Evolutionary conservation across 495 filamentous ascomycete species (phyloP), one percentile per base, ranked within the genome.

Genomic region (Neurospora tetrasperma): DNA sequence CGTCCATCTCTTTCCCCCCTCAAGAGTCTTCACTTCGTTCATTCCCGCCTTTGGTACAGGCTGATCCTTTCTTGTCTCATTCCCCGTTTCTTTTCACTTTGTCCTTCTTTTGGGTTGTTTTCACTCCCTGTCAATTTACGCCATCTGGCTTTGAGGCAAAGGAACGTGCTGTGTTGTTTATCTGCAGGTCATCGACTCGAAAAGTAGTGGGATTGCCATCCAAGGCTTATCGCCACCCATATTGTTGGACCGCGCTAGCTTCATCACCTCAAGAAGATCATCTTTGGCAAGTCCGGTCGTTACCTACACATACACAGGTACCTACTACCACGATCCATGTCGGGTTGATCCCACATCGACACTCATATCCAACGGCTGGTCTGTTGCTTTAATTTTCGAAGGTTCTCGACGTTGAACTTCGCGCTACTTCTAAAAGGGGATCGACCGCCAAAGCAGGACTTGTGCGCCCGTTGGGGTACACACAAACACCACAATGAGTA

Each of bases 401-500:
- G 48, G 70, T 73, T 72, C 71, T 48, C 39, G 35, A n/a, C 43
- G 11, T 68, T 40, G 69, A 77, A 71, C 70, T 43, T 66, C 12
- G 8, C 71, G 71, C 40, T 41, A 35, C 42, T 75, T 48, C 42
- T 73, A 14, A 14, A 66, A 35, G 54, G 48, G 69, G 35, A 43
- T 71, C 46, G 70, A 48, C 20, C 41, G 69, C 59, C 72, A 69
- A 70, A 73, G 71, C 71, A 72, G 42, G 35, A 62, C 75, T 69
- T 40, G 42, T 71, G 59, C 42, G 46, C 69, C 59, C 68, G 42
- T 71, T 54, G 68, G 73, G 66, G 74, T 75, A 71, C 43, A 72
- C 46, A 27, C 27, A 62, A 23, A 71, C 69, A 73, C 75, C 78
- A 83, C 71, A 78, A 85, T 85, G 84, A 83, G 79, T 75, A 74